Percentiles rank a stretch among this genome's conserved stretches.
These are phyloP conservation scores for Colletotrichum horii DNA, from an alignment of 2,329 filamentous ascomycete species.

Conservation along the genomic window DNA sequence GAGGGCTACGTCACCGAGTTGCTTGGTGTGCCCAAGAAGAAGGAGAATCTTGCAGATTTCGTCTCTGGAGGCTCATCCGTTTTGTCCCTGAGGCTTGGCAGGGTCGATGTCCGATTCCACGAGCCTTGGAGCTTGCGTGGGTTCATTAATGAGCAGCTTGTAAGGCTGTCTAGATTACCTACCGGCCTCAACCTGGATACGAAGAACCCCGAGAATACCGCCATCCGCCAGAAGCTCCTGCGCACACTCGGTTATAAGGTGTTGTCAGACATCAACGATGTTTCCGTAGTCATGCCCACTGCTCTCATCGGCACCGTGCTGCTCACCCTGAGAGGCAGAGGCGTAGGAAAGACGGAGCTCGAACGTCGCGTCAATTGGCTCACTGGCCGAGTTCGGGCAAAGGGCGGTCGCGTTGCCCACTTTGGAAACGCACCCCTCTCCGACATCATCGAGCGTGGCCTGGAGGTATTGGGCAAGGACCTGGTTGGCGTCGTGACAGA, in stretches of 20 bases:
- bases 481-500: conserved; percentile 82
- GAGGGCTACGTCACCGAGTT: conserved; percentile 96
- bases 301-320: conserved; percentile 94
- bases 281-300: conserved; percentile 98
- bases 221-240: conserved; percentile 73
- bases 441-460: conserved; percentile 84
- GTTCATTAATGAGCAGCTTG: conserved; percentile 81
- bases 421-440: conserved; percentile 82
- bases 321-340: conserved; percentile 87
- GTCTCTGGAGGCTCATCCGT: conserved; percentile 85
- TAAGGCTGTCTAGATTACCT: conserved; percentile 58
- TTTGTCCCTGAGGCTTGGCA: conserved; percentile 83
- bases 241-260: conserved; percentile 91
- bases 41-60: conserved; percentile 91
- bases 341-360: conserved; percentile 86
- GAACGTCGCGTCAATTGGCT: conserved; percentile 91
- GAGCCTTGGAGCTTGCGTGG: conserved; percentile 90
- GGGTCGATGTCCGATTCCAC: conserved; percentile 95
- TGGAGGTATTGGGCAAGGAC: conserved; percentile 90
- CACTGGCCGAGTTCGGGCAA: conserved; percentile 77
- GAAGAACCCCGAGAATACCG: conserved; percentile 52
- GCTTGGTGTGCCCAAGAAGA: conserved; percentile 91
- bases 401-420: conserved; percentile 91
- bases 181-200: conserved; percentile 50
- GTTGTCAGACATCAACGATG: conserved; percentile 90